Evolutionary conservation across 2,329 filamentous ascomycete species (phyloP).

Genomic region (Botrytis medusae): DNA sequence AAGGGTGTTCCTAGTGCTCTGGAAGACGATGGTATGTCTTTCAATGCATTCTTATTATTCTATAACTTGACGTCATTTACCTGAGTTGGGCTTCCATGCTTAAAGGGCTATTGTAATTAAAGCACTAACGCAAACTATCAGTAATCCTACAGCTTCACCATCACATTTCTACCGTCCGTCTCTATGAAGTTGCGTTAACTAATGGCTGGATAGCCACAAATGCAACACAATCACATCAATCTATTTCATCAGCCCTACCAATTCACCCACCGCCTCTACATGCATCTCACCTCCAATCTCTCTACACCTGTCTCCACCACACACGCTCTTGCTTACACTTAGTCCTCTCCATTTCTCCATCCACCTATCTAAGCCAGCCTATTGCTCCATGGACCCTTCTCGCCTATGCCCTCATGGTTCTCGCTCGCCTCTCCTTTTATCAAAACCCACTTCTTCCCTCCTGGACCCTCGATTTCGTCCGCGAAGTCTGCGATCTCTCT

Average conservation of each 20-base stretch:
- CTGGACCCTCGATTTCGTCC: conserved; percentile 13
- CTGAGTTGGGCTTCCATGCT: not conserved
- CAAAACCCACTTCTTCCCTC: not conserved
- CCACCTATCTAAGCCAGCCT: conserved; percentile 7
- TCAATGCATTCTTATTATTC: not conserved
- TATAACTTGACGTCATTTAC: not conserved
- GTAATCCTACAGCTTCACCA: conserved; percentile 20
- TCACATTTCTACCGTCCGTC: conserved; percentile 9
- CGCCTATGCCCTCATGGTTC: conserved; percentile 9
- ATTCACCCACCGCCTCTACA: not conserved
- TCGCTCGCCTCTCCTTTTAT: conserved; percentile 14
- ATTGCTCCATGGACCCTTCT: conserved; percentile 2
- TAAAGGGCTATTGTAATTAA: not conserved
- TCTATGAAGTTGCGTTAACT: conserved; percentile 15
- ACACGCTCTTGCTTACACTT: not conserved
- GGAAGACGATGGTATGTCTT: not conserved
- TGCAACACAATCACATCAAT: not conserved
- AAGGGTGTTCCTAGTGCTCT: not conserved
- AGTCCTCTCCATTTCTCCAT: not conserved
- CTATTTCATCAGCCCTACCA: not conserved
- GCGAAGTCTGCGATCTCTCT: conserved; percentile 11
- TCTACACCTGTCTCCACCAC: conserved; percentile 11
- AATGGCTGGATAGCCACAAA: not conserved
- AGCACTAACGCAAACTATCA: not conserved
- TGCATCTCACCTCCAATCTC: conserved; percentile 2